Base-by-base conservation (phyloP, 768 basidiomycete genomes). In the Mycena albidolilacea region DNA sequence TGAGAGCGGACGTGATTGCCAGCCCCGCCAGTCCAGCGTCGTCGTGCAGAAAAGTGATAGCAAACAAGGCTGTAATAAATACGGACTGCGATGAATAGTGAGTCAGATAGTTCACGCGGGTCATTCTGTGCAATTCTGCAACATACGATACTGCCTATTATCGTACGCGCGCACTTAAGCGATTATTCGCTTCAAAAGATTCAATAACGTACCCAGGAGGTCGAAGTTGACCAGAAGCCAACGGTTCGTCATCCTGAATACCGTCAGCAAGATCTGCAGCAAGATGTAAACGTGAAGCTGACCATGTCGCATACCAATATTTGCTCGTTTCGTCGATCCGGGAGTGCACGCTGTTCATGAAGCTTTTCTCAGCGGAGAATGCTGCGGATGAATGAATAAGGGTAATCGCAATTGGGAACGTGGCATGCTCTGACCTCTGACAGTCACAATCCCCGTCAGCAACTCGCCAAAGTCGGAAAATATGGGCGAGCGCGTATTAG, bases 371-470 rank as follows among this genome's bases (percentile, higher is more conserved):
- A 37, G 12, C 30, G 6, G 15, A 17, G 1, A 11, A 57, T 35
- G 17, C 30, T 5, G 7, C 14, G 35, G 55, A 12, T 15, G 10
- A 7, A 35, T 4, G 37, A 57, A 15, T 7, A 50, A 50, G 14
- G 7, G 50, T 37, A 57, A 30, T 35, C 70, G 48, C 30, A 30
- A 30, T 30, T 30, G 30, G 30, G 30, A 30, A 30, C 58, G 23
- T 61, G 10, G 62, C 54, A 8, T 86, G 81, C 73, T 96, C 93
- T 38, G 96, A 87, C 80, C 93, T 95, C 4, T 75, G 55, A 97
- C 94, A 5, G 96, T 96, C 23, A 96, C 94, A 58, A 97, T 94
- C 30, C 96, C 96, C 64, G 63, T 96, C 94, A 23, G 97, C 81
- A 9, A 97, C 81, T 78, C 95, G 15, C 90, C 89, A 74, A 95